Evolutionary conservation across 768 basidiomycete species (phyloP), one percentile per base, ranked within the genome.

Genomic region (Hygrocybe punicea): DNA sequence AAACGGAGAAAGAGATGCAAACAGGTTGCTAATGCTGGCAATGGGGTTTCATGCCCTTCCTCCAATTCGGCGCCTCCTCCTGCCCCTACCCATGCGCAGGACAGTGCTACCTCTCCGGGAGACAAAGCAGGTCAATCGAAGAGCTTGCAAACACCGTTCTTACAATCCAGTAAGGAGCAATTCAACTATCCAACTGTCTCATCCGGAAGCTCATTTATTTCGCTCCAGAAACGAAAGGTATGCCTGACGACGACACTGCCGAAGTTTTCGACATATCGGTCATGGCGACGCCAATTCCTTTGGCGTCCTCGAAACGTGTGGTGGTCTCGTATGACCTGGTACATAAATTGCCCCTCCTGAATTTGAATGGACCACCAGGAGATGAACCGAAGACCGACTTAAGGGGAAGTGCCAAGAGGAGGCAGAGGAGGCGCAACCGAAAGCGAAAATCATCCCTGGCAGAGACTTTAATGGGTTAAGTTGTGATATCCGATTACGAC

Each of bases 301-400:
- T 24, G 23, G 4, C 17, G 7, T 24, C 45, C 11, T 6, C 29
- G 29, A 29, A 29, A 29, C 29, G 29, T 8, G 4, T 29, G 29
- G 29, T 29, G 8, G 29, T 29, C 4, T 29, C 29, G 29, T 29
- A 29, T 29, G 29, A 29, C 8, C 4, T 29, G 29, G 29, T 29
- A 8, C 29, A 29, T 8, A 29, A 29, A 8, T 29, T 73, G 3
- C 80, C 83, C 13, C 58, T 87, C 17, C 70, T 88, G 24, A 87
- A 87, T 62, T 74, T 87, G 10, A 70, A 69, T 39, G 82, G 82
- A 1, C 80, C 80, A 23, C 79, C 76, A 13, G 70, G 73, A 33
- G 71, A 68, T 17, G 74, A 71, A 7, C 29, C 29, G 29, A 65
- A 66, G 14, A 72, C 71, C n/a, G 62, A 40, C 4, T 50, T 63